These are phyloP conservation scores for Lasiodiplodia gonubiensis DNA, from an alignment of 2,329 filamentous ascomycete species.

Conservation along the genomic window DNA sequence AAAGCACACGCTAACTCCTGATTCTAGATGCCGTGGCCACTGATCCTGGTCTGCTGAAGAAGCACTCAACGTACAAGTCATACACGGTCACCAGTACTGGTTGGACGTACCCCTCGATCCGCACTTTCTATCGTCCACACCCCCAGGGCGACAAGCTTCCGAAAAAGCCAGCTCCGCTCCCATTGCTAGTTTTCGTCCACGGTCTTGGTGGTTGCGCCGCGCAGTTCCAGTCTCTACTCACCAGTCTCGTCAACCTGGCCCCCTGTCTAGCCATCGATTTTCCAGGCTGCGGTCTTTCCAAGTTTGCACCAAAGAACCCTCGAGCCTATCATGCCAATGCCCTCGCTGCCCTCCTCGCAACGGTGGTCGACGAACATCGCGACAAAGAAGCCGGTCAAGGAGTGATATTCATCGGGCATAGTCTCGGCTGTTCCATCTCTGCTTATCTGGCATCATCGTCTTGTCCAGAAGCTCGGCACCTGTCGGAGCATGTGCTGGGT, in stretches of 20 bases:
- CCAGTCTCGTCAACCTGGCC: conserved; percentile 79
- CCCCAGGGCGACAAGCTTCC: conserved; percentile 83
- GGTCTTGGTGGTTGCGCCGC: conserved; percentile 90
- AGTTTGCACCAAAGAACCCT: conserved; percentile 73
- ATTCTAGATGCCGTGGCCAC: conserved; percentile 57
- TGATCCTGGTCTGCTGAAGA: conserved; percentile 80
- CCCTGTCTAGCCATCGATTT: conserved; percentile 88
- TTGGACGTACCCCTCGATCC: conserved; percentile 74
- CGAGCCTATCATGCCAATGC: conserved; percentile 80
- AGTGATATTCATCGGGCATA: conserved; percentile 84
- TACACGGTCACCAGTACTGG: conserved; percentile 71
- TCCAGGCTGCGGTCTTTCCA: conserved; percentile 84
- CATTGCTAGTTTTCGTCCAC: conserved; percentile 88
- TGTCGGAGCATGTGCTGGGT: conserved; percentile 72
- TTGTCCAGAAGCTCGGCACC: conserved; percentile 57
- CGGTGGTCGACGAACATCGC: conserved; percentile 74
- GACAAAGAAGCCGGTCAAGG: conserved; percentile 69
- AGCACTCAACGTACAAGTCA: conserved; percentile 72
- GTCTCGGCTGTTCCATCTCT: conserved; percentile 83
- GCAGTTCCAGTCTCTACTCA: conserved; percentile 83
- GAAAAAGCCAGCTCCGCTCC: conserved; percentile 72
- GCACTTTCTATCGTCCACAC: conserved; percentile 84
- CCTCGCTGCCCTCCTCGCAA: conserved; percentile 74
- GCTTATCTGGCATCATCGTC: conserved; percentile 70
- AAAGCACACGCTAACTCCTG: conserved; percentile 16